phyloP scores from a whole-genome alignment of 1,139 yeast genomes.

The Hyphopichia burtonii region DNA sequence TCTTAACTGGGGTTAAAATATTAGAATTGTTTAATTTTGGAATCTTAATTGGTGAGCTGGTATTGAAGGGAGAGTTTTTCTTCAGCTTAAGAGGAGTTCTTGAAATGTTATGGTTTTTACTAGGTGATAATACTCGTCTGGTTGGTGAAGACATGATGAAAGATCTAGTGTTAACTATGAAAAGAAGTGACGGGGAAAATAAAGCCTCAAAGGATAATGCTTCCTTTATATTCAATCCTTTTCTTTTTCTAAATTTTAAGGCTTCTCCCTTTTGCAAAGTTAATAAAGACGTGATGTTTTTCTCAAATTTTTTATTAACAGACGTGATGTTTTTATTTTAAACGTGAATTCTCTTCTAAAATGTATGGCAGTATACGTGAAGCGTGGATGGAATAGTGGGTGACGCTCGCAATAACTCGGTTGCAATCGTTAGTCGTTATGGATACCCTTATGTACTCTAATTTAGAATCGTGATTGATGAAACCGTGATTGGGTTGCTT shows the following conservation, averaged over 20 bases:
- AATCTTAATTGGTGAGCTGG: not conserved
- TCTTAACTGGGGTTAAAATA: not conserved
- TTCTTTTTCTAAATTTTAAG: too few relatives aligned
- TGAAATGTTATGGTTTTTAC: conserved; percentile 9
- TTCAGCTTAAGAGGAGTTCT: conserved; percentile 9
- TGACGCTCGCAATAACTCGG: too few relatives aligned
- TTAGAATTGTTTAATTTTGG: conserved; percentile 1
- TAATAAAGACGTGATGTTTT: not conserved
- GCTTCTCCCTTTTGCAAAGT: too few relatives aligned
- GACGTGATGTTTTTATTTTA: not conserved
- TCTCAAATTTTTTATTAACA: not conserved
- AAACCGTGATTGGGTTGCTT: not conserved
- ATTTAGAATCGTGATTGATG: not conserved
- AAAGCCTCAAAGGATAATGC: too few relatives aligned
- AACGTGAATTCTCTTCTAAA: too few relatives aligned
- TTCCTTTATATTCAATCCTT: too few relatives aligned
- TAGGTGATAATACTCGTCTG: conserved; percentile 34
- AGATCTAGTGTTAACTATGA: too few relatives aligned
- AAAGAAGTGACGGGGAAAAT: too few relatives aligned
- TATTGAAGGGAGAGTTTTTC: conserved; percentile 2
- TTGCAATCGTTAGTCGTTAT: not conserved
- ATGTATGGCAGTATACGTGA: not conserved
- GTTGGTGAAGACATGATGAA: conserved; percentile 20
- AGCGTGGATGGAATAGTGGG: not conserved
- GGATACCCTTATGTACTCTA: too few relatives aligned